A percentile compares a stretch with the other conserved stretches of the same genome.
Evolutionary conservation across 345 rosid species (phyloP).

Genomic region (Theobroma cacao): DNA sequence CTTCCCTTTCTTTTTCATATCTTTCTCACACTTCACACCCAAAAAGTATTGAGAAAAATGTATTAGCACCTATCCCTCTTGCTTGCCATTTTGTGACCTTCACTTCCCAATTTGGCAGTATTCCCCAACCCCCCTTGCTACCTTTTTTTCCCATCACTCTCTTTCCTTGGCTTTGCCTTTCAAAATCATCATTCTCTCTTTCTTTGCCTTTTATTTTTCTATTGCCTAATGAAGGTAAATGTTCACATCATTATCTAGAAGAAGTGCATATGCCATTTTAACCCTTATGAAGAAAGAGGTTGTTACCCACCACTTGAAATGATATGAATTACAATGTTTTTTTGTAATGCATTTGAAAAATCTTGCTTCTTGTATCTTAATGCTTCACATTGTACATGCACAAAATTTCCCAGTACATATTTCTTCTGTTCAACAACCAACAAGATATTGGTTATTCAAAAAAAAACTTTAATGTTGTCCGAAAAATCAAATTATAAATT

Average conservation of each 20-base stretch:
- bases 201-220: background rate
- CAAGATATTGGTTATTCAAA: background rate
- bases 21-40: too few species aligned
- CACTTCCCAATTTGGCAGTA: background rate
- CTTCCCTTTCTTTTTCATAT: too few species aligned
- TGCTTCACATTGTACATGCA: background rate
- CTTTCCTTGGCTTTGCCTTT: background rate
- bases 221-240: background rate
- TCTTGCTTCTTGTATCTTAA: background rate
- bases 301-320: background rate
- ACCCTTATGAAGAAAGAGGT: background rate
- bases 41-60: too few species aligned
- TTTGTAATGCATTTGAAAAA: too few species aligned
- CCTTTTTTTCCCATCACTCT: background rate
- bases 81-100: background rate
- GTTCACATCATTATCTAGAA: background rate
- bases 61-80: too few species aligned
- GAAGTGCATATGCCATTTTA: background rate
- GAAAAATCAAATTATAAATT: too few species aligned
- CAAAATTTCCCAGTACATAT: background rate
- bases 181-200: background rate
- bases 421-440: background rate
- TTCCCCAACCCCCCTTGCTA: background rate
- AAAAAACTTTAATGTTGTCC: too few species aligned
- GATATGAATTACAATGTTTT: too few species aligned